Base-by-base conservation (phyloP, 805 yeast genomes). In the Starmerella cellae region DNA sequence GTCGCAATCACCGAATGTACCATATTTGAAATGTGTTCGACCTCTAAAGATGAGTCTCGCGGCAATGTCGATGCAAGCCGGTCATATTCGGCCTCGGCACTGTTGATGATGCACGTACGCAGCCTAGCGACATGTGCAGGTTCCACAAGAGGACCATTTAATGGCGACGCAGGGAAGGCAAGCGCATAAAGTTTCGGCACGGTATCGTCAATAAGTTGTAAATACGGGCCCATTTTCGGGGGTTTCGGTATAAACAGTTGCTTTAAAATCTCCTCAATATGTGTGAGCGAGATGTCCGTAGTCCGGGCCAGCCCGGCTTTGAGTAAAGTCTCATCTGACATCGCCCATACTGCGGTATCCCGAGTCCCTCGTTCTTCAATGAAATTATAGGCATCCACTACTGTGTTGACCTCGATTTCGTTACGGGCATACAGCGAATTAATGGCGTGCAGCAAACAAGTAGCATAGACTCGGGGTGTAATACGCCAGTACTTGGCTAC, bases 141-240 rank as follows among this genome's bases (percentile, higher is more conserved):
- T 74, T 80, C 1, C 65, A 52, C 41, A 69, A 22, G 5, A 13
- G 8, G 16, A 9, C 11, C 35, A 8, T 17, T 11, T n/a, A n/a
- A n/a, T n/a, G n/a, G n/a, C n/a, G 20, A 33, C 13, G 16, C 4
- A 8, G 6, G 39, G 9, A 16, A 21, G 9, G 30, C 18, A 5
- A 10, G 6, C 4, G 9, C 17, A n/a, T 45, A 22, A 19, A 47
- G 16, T 2, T 23, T 10, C 4, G 45, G 74, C 9, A 79, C 54
- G 42, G 65, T 66, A 6, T 68, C 71, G 21, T 70, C 75, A 35
- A 77, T 60, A 16, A 75, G 63, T 21, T 59, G 53, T 32, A 79
- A 52, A 24, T 62, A 59, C 0, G 79, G 75, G 0, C 75, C 74
- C 44, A 80, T 70, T 50, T 71, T 73, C 0, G 87, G 85, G 40